Evolutionary conservation across 768 basidiomycete genomes (phyloP).

Genomic region (Suillus luteus): DNA sequence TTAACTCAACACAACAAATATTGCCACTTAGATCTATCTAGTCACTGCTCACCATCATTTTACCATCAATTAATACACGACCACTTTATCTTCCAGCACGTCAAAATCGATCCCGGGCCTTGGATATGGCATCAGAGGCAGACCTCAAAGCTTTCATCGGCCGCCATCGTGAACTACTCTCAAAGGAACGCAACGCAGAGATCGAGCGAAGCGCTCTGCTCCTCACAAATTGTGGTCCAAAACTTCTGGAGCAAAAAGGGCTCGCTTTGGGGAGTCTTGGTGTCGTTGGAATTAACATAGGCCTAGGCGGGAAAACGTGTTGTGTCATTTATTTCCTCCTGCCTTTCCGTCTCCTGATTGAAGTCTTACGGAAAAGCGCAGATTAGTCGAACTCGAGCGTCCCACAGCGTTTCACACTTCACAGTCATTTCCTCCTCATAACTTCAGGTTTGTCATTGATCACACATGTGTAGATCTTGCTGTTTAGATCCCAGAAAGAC

Average conservation of each 20-base stretch:
- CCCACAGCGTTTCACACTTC: constrained; percentile 77
- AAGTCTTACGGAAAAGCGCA: constrained; percentile 43
- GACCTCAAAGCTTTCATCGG: constrained; percentile 60
- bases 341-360: not conserved
- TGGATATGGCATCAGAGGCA: constrained; percentile 25
- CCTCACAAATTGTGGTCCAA: constrained; percentile 79
- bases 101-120: not conserved
- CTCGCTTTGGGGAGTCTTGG: constrained; percentile 77
- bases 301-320: constrained; percentile 92
- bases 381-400: constrained; percentile 84
- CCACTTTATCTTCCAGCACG: not conserved
- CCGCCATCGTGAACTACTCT: constrained; percentile 66
- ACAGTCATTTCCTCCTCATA: constrained; percentile 80
- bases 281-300: constrained; percentile 71
- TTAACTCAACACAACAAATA: too few species aligned
- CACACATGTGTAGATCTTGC: constrained; percentile 12
- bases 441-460: constrained; percentile 57
- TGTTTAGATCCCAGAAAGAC: constrained; percentile 41
- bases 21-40: too few species aligned
- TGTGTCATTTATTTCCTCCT: constrained; percentile 11
- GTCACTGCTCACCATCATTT: not conserved
- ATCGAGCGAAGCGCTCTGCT: constrained; percentile 77
- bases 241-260: constrained; percentile 86
- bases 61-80: not conserved
- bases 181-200: constrained; percentile 80